phyloP scores from a whole-genome alignment of 352 stramenopile species.

The Globisporangium recalcitrans region DNA sequence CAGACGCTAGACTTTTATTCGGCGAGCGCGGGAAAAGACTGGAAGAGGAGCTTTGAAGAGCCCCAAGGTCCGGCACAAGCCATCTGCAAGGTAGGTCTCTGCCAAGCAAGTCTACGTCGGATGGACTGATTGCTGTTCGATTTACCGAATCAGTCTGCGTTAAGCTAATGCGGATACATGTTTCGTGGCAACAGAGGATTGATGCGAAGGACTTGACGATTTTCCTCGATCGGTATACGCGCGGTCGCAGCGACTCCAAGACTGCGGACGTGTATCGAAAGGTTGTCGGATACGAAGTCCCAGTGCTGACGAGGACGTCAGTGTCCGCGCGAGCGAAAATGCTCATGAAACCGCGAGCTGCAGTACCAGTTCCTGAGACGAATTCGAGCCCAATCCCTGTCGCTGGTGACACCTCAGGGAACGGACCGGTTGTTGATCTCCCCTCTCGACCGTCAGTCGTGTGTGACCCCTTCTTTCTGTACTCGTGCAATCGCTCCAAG shows the following conservation, averaged over 20 bases:
- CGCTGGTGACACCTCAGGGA: not conserved
- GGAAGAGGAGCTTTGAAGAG: conserved; percentile 67
- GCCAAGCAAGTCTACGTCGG: no score
- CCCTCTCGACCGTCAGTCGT: conserved; percentile 37
- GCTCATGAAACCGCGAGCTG: conserved; percentile 33
- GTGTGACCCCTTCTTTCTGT: conserved; percentile 66
- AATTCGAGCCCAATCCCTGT: conserved; percentile 9
- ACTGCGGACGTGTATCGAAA: conserved; percentile 47
- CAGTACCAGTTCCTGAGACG: not conserved
- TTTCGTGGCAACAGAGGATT: conserved; percentile 29
- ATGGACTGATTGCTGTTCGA: not conserved
- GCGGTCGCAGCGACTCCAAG: conserved; percentile 26
- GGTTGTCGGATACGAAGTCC: conserved; percentile 77
- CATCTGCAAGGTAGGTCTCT: conserved; percentile 49
- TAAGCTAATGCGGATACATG: not conserved
- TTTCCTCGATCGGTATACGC: conserved; percentile 81
- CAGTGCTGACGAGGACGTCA: conserved; percentile 65
- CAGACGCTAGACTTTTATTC: conserved; percentile 78
- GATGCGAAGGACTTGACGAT: conserved; percentile 79
- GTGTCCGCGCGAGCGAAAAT: conserved; percentile 55
- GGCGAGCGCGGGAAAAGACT: conserved; percentile 47
- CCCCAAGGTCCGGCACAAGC: conserved; percentile 36
- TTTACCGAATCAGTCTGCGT: not conserved
- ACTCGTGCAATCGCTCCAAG: conserved; percentile 43
- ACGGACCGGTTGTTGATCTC: conserved; percentile 13